Evolutionary conservation across 805 yeast genomes (phyloP), one percentile per base, ranked within the genome.

Genomic region (Suhomyces sp.): DNA sequence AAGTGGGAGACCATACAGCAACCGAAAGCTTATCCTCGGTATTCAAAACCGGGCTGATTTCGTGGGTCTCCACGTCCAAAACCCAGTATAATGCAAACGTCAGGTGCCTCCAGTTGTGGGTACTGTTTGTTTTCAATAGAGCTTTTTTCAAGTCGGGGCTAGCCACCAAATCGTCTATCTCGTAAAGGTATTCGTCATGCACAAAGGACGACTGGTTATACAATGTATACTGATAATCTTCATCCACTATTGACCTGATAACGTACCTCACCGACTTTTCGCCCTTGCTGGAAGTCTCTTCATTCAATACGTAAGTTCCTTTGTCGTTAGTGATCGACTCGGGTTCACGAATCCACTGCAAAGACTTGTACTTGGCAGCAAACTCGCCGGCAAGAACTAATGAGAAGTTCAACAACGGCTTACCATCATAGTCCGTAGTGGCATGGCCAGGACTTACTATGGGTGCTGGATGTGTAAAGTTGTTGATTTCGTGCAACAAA

Each of bases 341-440:
- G 1, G 83, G 82, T 19, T 73, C 72, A 15, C 69, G 72, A 45
- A 89, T 81, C 96, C 96, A 90, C 65, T 87, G 93, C 31, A 90
- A 73, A 7, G 79, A 66, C 55, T 81, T 80, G 48, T 62, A 68
- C 13, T 71, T 67, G 0, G 94, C 86, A 0, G 64, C 55, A 59
- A 87, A 87, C 3, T 80, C 74, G 1, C 83, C 83, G 48, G 81
- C 79, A 57, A 93, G 77, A 2, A 68, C 68, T 8, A 62, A 63
- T 3, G 65, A 54, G 33, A 70, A 64, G 46, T 68, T 65, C 45
- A 75, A 58, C 15, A 68, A 69, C 8, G 55, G 54, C 52, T 66
- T 68, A 1, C 68, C 69, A 12, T 56, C 56, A 35, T 42, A 24
- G 10, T 35, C 44, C 5, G 15, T 8, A 4, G 17, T 29, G n/a